These are phyloP conservation scores for Sideroxylon spinosum DNA, from an alignment of 179 eudicot species.

Conservation along the genomic window DNA sequence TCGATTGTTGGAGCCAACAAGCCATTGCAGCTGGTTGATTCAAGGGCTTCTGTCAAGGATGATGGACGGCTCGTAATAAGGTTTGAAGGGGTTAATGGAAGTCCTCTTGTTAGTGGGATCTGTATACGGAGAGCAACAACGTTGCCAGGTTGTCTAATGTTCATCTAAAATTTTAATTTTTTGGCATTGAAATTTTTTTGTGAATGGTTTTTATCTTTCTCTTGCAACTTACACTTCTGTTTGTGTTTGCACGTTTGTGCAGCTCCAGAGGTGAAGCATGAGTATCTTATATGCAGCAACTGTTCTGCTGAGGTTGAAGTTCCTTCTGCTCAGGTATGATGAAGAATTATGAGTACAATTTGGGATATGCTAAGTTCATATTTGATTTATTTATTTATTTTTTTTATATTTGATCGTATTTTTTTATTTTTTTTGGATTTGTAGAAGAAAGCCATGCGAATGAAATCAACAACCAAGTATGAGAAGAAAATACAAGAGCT, in stretches of 20 bases:
- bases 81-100: slow-evolving; percentile 79
- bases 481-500: slow-evolving; percentile 83
- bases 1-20: slow-evolving; percentile 88
- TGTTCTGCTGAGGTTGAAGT: slow-evolving; percentile 72
- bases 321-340: slow-evolving; percentile 65
- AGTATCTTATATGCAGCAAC: slow-evolving; percentile 51
- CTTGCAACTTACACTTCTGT: not conserved
- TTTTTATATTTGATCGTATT: too few relatives aligned
- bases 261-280: slow-evolving; percentile 40
- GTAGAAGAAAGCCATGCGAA: slow-evolving; percentile 48
- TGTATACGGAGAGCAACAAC: slow-evolving; percentile 75
- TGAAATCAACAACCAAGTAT: slow-evolving; percentile 57
- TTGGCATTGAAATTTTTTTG: not conserved
- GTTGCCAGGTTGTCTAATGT: slow-evolving; percentile 41
- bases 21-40: slow-evolving; percentile 69
- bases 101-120: slow-evolving; percentile 74
- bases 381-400: not conserved
- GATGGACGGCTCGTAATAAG: slow-evolving; percentile 52
- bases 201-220: not conserved
- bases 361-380: not conserved
- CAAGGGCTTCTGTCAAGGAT: slow-evolving; percentile 55
- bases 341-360: slow-evolving; percentile 7
- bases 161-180: not conserved
- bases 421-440: not conserved
- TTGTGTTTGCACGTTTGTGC: slow-evolving; percentile 18